phyloP scores from a whole-genome alignment of 176 grass and related monocot genomes.

The Saccharum officinarum region DNA sequence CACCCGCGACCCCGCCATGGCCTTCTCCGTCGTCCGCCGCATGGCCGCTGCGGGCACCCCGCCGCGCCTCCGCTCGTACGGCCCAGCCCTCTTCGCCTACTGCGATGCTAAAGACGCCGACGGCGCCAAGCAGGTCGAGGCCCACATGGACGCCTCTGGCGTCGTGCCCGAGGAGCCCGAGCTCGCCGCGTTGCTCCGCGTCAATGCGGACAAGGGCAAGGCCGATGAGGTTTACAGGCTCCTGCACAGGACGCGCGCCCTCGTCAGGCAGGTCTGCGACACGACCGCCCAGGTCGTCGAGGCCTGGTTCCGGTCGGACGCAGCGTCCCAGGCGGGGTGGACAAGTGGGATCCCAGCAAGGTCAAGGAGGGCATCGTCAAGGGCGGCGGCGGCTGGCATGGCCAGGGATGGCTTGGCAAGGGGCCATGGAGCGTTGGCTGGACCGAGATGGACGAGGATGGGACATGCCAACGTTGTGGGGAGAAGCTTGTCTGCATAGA shows the following conservation, averaged over 20 bases:
- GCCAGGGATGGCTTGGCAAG: slow-evolving; percentile 83
- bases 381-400: slow-evolving; percentile 89
- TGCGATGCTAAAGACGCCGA: slow-evolving; percentile 58
- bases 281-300: slow-evolving; percentile 53
- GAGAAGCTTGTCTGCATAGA: slow-evolving; percentile 88
- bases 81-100: slow-evolving; percentile 76
- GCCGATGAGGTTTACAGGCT: slow-evolving; percentile 73
- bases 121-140: slow-evolving; percentile 66
- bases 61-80: slow-evolving; percentile 66
- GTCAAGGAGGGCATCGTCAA: slow-evolving; percentile 61
- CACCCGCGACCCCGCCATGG: slow-evolving; percentile 59
- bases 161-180: slow-evolving; percentile 75
- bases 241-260: slow-evolving; percentile 55
- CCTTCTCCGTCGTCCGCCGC: slow-evolving; percentile 71
- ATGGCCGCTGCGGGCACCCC: slow-evolving; percentile 65
- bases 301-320: slow-evolving; percentile 64
- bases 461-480: slow-evolving; percentile 58
- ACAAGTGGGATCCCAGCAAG: slow-evolving; percentile 58
- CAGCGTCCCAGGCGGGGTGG: slow-evolving; percentile 35
- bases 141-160: slow-evolving; percentile 58
- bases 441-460: slow-evolving; percentile 61
- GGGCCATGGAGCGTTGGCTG: slow-evolving; percentile 70
- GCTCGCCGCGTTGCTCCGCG: slow-evolving; percentile 63
- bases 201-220: slow-evolving; percentile 45
- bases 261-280: slow-evolving; percentile 69